Evolutionary conservation across 2,329 filamentous ascomycete genomes (phyloP).

Genomic region (Tolypocladium tundrense): DNA sequence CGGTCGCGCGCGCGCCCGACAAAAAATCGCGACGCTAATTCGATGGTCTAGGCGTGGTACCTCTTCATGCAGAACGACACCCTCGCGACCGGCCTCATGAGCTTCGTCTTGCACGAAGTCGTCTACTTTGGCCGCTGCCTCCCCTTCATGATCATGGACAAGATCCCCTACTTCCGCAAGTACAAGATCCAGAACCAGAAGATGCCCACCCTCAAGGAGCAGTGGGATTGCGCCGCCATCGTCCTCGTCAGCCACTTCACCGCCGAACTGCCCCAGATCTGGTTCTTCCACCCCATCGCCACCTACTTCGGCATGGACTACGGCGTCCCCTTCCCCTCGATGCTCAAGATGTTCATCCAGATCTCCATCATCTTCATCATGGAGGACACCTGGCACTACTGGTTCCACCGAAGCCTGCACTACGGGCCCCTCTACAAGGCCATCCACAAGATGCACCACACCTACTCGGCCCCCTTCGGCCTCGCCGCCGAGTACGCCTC

Average conservation of each 20-base stretch:
- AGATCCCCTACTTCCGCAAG: constrained; percentile 75
- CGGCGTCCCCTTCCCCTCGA: constrained; percentile 76
- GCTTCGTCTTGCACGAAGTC: constrained; percentile 86
- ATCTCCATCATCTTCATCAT: constrained; percentile 90
- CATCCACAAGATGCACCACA: constrained; percentile 98
- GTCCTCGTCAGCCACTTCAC: constrained; percentile 95
- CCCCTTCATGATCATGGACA: constrained; percentile 88
- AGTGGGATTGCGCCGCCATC: constrained; percentile 87
- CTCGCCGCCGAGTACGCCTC: constrained; percentile 96
- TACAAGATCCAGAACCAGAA: constrained; percentile 93
- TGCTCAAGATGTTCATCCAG: constrained; percentile 81
- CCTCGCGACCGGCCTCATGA: constrained; percentile 94
- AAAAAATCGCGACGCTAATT: not conserved
- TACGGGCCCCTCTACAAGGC: constrained; percentile 91
- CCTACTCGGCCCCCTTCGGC: constrained; percentile 95
- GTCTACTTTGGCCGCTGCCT: constrained; percentile 89
- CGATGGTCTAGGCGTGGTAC: constrained; percentile 64
- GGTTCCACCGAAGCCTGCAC: constrained; percentile 85
- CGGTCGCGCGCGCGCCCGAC: not conserved
- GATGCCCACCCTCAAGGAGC: constrained; percentile 84
- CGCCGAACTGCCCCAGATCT: constrained; percentile 96
- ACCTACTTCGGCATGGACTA: constrained; percentile 85
- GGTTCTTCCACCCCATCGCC: constrained; percentile 96
- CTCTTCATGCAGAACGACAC: constrained; percentile 97
- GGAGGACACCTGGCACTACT: constrained; percentile 98